Evolutionary conservation across 768 basidiomycete species (phyloP), one percentile per base, ranked within the genome.

Genomic region (Russula sp.): DNA sequence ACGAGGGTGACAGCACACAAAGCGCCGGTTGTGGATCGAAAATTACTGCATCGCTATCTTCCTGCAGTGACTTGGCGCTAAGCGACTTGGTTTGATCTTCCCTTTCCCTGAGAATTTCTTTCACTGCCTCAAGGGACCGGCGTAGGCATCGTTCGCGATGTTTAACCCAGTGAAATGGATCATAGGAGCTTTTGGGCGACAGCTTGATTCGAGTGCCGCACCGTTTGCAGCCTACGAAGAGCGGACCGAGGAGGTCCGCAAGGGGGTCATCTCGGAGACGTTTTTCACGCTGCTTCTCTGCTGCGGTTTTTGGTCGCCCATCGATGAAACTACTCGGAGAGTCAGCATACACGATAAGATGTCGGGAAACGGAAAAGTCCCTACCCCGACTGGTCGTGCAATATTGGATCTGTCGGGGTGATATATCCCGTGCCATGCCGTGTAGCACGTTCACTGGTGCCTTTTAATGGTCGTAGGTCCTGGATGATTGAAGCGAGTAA

Each of bases 141-240:
- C 63, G 56, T 18, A 67, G 46, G 41, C 66, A 67, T 14, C 66
- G 66, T 11, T 66, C 64, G 14, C 66, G 66, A 42, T 67, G 66
- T 43, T 67, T 65, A 1, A 56, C 55, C 66, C 66, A 67, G 45
- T 67, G 66, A 39, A 67, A 67, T 4, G 59, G 64, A 50, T 67
- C 66, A 34, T 58, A 67, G 5, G 49, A 56, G 58, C 65, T 65
- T 20, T 67, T 67, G 0, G 64, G 60, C 4, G 66, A 67, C 34
- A 67, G 64, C 49, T 67, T 67, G 54, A 67, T 67, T 34, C 54
- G 57, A 13, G 53, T 62, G 34, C 65, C 65, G n/a, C 66, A 67
- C 25, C 64, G 60, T 22, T 29, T 66, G 51, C 66, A 67, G 46
- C 58, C 46, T 18, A 67, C 60, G 18, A 59, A 67, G 14, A 66